Evolutionary conservation across 495 filamentous ascomycete genomes (phyloP).

Genomic region (Aspergillus cristatus): DNA sequence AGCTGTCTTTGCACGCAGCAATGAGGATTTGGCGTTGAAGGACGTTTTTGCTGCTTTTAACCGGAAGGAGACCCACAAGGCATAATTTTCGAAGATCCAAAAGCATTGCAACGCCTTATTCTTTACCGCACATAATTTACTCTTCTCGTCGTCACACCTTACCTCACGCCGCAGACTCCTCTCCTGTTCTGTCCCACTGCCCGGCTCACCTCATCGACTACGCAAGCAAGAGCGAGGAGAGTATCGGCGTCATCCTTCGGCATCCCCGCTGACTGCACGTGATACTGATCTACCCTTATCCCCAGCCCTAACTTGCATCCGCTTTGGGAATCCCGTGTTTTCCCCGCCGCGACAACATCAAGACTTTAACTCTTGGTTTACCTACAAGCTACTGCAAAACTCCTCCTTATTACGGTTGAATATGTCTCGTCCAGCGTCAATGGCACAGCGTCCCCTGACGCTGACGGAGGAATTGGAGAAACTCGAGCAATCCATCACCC

Average conservation of each 20-base stretch:
- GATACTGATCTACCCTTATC: slow-evolving; percentile 30
- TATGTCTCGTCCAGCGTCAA: slow-evolving; percentile 42
- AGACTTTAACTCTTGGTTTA: no score
- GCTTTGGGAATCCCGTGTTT: slow-evolving; percentile 20
- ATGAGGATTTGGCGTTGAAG: no score
- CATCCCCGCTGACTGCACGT: slow-evolving; percentile 29
- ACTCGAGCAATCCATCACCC: slow-evolving; percentile 90
- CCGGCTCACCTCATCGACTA: background rate
- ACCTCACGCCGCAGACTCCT: no score
- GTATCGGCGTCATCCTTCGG: slow-evolving; percentile 5
- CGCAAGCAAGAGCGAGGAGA: slow-evolving; percentile 2
- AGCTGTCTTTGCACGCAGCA: no score
- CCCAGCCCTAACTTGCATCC: slow-evolving; percentile 24
- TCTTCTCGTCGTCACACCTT: no score
- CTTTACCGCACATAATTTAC: no score
- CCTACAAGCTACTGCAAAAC: no score
- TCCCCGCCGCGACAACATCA: slow-evolving; percentile 16
- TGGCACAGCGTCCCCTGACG: slow-evolving; percentile 57
- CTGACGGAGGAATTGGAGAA: slow-evolving; percentile 94
- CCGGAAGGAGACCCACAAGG: no score
- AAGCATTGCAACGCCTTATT: no score
- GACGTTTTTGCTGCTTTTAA: no score
- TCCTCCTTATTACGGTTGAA: background rate
- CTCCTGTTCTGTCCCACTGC: background rate
- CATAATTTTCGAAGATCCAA: no score